Conservation (phyloP, 805 yeast species). For the Scheffersomyces ergatensis region DNA sequence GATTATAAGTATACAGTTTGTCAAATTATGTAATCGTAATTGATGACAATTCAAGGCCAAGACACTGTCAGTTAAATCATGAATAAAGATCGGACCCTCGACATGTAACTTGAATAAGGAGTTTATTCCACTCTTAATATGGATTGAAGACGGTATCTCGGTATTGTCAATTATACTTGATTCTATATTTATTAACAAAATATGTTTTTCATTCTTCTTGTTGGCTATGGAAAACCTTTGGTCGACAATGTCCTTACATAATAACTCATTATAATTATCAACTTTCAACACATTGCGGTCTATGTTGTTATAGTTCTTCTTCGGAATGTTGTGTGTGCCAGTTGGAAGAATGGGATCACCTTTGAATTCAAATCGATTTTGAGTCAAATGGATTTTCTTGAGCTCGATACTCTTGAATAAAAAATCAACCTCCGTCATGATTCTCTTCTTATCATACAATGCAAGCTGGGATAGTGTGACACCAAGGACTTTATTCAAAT, state of each 20-base stretch:
- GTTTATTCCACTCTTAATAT: conserved; percentile 14
- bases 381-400: conserved; percentile 13
- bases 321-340: conserved; percentile 2
- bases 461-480: neutral
- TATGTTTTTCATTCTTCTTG: neutral
- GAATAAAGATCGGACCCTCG: conserved; percentile 30
- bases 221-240: neutral
- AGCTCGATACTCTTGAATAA: conserved; percentile 19
- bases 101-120: conserved; percentile 15
- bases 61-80: conserved; percentile 14
- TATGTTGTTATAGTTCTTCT: too few relatives aligned
- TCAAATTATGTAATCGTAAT: conserved; percentile 22
- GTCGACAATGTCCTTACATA: neutral
- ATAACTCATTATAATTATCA: neutral
- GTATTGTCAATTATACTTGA: neutral
- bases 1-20: conserved; percentile 12
- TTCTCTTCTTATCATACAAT: conserved; percentile 20
- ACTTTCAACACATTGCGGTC: too few relatives aligned
- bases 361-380: conserved; percentile 19
- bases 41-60: conserved; percentile 27
- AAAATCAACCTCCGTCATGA: conserved; percentile 12
- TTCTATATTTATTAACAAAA: neutral
- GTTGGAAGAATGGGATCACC: conserved; percentile 26
- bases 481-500: neutral
- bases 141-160: conserved; percentile 14